Conservation (phyloP, 2,329 filamentous ascomycete genomes). For the Ophiostoma triangulosporum region DNA sequence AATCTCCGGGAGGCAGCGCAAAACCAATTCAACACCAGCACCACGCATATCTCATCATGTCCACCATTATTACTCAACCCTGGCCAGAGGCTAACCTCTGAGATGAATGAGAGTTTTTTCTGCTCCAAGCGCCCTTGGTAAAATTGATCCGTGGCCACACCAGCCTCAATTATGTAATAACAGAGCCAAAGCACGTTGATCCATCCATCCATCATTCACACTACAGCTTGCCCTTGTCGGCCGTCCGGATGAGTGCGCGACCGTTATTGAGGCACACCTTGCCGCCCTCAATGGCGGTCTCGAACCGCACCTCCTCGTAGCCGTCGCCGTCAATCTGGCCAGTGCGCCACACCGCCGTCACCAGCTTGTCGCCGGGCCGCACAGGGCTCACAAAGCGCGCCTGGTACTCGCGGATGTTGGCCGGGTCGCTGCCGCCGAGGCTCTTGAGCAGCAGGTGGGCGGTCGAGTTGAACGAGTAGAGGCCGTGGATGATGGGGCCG, state of each 20-base stretch:
- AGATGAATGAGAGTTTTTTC: too few relatives aligned
- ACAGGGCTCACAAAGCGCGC: constrained; percentile 79
- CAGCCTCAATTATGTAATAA: too few relatives aligned
- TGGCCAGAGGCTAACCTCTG: too few relatives aligned
- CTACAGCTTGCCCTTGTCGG: constrained; percentile 51
- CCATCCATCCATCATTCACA: not conserved
- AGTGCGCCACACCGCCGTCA: constrained; percentile 69
- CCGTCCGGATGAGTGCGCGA: constrained; percentile 59
- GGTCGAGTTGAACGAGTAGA: constrained; percentile 76
- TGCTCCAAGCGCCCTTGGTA: too few relatives aligned
- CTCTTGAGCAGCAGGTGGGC: constrained; percentile 59
- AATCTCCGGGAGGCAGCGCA: too few relatives aligned
- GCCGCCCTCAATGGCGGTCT: constrained; percentile 62
- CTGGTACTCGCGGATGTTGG: constrained; percentile 78
- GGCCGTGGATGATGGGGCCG: constrained; percentile 75
- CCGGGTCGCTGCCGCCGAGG: constrained; percentile 63
- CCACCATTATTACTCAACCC: too few relatives aligned
- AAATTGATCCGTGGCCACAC: too few relatives aligned
- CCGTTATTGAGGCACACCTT: constrained; percentile 85
- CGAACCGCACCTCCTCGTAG: constrained; percentile 75
- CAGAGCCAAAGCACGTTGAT: too few relatives aligned
- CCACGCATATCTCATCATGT: too few relatives aligned
- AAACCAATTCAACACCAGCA: too few relatives aligned
- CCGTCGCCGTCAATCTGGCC: constrained; percentile 68
- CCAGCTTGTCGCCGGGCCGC: constrained; percentile 67